A percentile compares a stretch with the other conserved stretches of the same genome.
Conservation (phyloP, 495 filamentous ascomycete species). For the Penicillium herquei region DNA sequence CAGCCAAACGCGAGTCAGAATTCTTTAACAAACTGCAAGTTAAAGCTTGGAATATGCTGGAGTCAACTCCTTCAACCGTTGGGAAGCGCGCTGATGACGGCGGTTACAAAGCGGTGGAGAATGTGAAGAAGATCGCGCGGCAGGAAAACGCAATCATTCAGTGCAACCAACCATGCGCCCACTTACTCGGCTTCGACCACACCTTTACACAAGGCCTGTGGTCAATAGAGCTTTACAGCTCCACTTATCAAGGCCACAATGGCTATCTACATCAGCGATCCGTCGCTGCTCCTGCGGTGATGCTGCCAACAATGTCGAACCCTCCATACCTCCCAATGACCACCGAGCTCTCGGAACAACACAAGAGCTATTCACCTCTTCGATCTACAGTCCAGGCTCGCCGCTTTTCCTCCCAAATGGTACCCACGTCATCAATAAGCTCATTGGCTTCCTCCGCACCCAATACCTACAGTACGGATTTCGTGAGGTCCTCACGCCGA, state of each 20-base stretch:
- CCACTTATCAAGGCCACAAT: slow-evolving; percentile 21
- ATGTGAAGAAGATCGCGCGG: slow-evolving; percentile 14
- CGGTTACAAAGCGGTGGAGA: slow-evolving; percentile 27
- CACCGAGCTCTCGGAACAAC: slow-evolving; percentile 69
- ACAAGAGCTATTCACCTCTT: slow-evolving; percentile 78
- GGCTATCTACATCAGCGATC: slow-evolving; percentile 30
- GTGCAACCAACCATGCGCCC: slow-evolving; percentile 28
- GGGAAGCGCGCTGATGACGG: slow-evolving; percentile 2
- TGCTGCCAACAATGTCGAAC: slow-evolving; percentile 21
- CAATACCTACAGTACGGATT: slow-evolving; percentile 89
- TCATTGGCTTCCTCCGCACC: slow-evolving; percentile 78
- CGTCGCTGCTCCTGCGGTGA: slow-evolving; percentile 43
- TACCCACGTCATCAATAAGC: slow-evolving; percentile 81
- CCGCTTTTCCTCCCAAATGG: slow-evolving; percentile 87
- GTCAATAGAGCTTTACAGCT: slow-evolving; percentile 4
- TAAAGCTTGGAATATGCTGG: too few species aligned
- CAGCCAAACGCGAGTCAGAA: too few species aligned
- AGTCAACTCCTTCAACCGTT: too few species aligned
- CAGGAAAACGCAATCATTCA: slow-evolving; percentile 16
- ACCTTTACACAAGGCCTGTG: slow-evolving; percentile 8
- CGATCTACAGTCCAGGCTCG: slow-evolving; percentile 79
- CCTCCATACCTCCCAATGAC: slow-evolving; percentile 44
- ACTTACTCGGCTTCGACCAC: slow-evolving; percentile 22
- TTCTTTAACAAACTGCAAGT: too few species aligned
- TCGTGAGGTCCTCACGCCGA: slow-evolving; percentile 88